phyloP scores from a whole-genome alignment of 2,329 filamentous ascomycete genomes.

The Monilinia vaccinii-corymbosi region DNA sequence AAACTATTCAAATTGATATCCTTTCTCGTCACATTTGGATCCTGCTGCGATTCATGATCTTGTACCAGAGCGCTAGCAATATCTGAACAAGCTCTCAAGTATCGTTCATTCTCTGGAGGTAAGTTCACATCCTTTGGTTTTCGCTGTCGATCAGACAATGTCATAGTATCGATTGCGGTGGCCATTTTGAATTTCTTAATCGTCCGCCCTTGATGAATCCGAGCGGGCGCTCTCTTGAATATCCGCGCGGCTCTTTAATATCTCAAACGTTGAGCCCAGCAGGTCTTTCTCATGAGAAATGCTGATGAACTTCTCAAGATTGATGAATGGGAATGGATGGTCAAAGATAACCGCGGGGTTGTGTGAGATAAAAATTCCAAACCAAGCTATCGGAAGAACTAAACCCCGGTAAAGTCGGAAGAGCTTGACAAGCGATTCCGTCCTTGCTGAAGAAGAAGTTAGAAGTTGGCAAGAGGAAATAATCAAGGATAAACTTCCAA shows the following conservation, averaged over 20 bases:
- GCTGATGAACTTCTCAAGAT: too few species aligned
- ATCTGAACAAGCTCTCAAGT: conserved; percentile 87
- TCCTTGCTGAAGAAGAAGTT: conserved; percentile 3
- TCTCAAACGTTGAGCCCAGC: not conserved
- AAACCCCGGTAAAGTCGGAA: conserved; percentile 1
- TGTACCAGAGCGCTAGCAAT: conserved; percentile 91
- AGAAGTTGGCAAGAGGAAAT: conserved; percentile 6
- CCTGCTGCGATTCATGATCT: conserved; percentile 75
- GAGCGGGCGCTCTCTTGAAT: not conserved
- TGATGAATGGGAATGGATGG: not conserved
- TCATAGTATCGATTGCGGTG: conserved; percentile 50
- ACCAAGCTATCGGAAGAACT: not conserved
- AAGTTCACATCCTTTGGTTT: conserved; percentile 64
- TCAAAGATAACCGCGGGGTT: not conserved
- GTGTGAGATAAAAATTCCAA: not conserved
- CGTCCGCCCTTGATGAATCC: not conserved
- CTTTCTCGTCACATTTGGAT: conserved; percentile 62
- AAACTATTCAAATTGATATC: conserved; percentile 91
- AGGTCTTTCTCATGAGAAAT: not conserved
- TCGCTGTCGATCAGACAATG: conserved; percentile 41
- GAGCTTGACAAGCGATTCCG: conserved; percentile 8
- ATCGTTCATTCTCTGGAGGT: conserved; percentile 88
- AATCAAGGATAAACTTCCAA: conserved; percentile 12
- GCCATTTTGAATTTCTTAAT: conserved; percentile 39
- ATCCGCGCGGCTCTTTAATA: not conserved